Percentiles rank a stretch among this genome's conserved stretches.
Conservation (phyloP, 2,329 filamentous ascomycete species). For the Colletotrichum tofieldiae region DNA sequence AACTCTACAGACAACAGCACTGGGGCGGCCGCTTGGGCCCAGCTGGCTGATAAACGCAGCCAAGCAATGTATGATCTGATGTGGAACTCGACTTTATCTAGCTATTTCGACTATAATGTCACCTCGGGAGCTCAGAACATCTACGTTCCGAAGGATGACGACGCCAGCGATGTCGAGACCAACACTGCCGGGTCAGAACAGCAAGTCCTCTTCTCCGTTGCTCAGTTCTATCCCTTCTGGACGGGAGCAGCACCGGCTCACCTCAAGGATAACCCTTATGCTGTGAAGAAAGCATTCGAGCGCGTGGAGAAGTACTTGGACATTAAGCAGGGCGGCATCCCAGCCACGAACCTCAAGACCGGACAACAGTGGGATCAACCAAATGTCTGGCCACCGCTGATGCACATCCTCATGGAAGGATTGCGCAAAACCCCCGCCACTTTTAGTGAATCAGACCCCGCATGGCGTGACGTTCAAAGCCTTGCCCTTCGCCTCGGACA, state of each 20-base stretch:
- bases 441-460: constrained; percentile 67
- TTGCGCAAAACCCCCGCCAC: constrained; percentile 73
- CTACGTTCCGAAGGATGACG: constrained; percentile 66
- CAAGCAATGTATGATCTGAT: constrained; percentile 75
- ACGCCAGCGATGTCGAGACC: constrained; percentile 59
- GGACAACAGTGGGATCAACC: constrained; percentile 81
- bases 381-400: constrained; percentile 79
- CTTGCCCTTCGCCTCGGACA: constrained; percentile 74
- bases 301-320: constrained; percentile 70
- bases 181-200: constrained; percentile 66
- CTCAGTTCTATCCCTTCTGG: constrained; percentile 80
- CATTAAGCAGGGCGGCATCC: constrained; percentile 68
- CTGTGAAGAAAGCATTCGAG: constrained; percentile 68
- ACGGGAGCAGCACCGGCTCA: constrained; percentile 72
- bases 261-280: constrained; percentile 72
- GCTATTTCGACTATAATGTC: constrained; percentile 80
- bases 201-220: constrained; percentile 71
- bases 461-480: constrained; percentile 67
- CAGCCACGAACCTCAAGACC: constrained; percentile 73
- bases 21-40: constrained; percentile 65
- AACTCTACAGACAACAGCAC: constrained; percentile 65
- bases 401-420: constrained; percentile 75
- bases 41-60: constrained; percentile 67
- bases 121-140: constrained; percentile 71
- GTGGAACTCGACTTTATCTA: constrained; percentile 75